A percentile compares a stretch with the other conserved stretches of the same genome.
phyloP scores from a whole-genome alignment of 257 asterid genomes.

The Ophiorrhiza pumila region DNA sequence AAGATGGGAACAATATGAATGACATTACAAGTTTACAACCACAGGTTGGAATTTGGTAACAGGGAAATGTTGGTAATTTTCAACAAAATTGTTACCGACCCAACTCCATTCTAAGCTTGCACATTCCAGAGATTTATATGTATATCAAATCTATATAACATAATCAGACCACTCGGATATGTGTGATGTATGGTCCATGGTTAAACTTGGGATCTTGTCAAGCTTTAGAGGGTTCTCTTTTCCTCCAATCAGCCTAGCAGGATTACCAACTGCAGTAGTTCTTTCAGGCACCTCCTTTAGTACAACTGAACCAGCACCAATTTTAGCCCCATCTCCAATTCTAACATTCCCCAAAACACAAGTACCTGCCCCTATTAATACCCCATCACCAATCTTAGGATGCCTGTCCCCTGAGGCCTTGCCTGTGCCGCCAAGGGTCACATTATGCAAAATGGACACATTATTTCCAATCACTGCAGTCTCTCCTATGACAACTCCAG shows the following conservation, averaged over 20 bases:
- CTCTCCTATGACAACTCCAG: constrained; percentile 82
- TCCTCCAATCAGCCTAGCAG: constrained; percentile 80
- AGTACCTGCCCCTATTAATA: constrained; percentile 88
- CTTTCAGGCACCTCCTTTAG: constrained; percentile 73
- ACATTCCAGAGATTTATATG: too few relatives aligned
- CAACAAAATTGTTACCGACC: background rate
- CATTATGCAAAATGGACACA: constrained; percentile 86
- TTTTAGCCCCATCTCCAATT: constrained; percentile 80
- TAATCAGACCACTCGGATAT: constrained; percentile 76
- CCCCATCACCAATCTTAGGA: constrained; percentile 87
- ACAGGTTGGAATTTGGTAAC: background rate
- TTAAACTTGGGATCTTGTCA: constrained; percentile 69
- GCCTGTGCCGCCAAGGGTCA: constrained; percentile 91
- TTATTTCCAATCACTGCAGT: constrained; percentile 83
- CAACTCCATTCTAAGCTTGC: background rate
- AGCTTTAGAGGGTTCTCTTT: constrained; percentile 63
- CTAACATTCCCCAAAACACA: constrained; percentile 80
- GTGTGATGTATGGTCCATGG: constrained; percentile 85
- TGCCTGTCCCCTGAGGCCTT: constrained; percentile 75
- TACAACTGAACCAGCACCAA: constrained; percentile 94
- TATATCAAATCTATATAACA: constrained; percentile 44
- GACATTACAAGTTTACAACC: background rate
- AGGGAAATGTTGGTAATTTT: background rate
- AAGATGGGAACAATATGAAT: background rate
- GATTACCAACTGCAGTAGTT: constrained; percentile 89